Evolutionary conservation across 352 stramenopile genomes (phyloP).

Genomic region (Pythium guiyangense): DNA sequence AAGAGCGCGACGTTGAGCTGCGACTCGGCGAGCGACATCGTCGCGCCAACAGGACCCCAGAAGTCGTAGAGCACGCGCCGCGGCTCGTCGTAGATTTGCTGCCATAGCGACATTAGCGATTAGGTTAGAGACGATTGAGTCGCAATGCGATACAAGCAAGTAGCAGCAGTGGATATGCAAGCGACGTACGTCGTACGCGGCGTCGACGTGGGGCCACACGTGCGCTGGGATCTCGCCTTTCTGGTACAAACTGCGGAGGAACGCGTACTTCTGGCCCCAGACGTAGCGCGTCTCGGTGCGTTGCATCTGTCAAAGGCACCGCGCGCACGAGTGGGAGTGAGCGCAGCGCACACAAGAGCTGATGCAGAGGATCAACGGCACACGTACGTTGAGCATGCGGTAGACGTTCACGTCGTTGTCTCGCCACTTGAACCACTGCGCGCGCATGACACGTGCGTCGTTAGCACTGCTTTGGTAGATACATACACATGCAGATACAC

Average conservation of each 20-base stretch:
- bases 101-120: background rate
- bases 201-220: conserved; percentile 46
- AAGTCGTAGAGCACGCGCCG: conserved; percentile 55
- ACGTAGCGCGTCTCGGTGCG: conserved; percentile 41
- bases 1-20: conserved; percentile 59
- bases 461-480: background rate
- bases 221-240: conserved; percentile 44
- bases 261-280: conserved; percentile 64
- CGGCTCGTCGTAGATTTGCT: conserved; percentile 62
- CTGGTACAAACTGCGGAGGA: conserved; percentile 43
- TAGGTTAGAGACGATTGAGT: background rate
- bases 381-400: conserved; percentile 17
- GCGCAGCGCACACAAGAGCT: background rate
- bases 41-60: conserved; percentile 43
- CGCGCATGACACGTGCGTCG: background rate
- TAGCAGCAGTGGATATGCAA: background rate
- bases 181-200: conserved; percentile 54
- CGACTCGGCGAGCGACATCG: conserved; percentile 44
- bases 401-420: conserved; percentile 22
- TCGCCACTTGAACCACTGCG: conserved; percentile 18
- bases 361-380: conserved; percentile 11
- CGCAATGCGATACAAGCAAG: background rate
- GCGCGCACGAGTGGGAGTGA: background rate
- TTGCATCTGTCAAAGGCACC: conserved; percentile 29
- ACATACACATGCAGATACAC: background rate